Percentiles rank a stretch among this genome's conserved stretches.
phyloP scores from a whole-genome alignment of 1,284 basidiomycete species.

The Cryptococcus sp. region DNA sequence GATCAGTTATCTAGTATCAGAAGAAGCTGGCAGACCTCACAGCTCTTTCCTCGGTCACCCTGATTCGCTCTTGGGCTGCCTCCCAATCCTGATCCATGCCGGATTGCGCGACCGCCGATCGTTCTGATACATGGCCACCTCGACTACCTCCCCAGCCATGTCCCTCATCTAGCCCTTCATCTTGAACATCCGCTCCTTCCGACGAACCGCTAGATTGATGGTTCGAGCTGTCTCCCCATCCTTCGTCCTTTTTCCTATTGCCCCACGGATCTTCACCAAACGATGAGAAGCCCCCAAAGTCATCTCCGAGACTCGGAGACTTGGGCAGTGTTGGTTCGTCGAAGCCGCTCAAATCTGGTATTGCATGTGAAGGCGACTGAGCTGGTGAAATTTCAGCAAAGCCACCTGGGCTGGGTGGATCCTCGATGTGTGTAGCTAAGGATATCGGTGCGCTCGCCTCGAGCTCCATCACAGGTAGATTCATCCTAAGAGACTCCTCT shows the following conservation, averaged over 20 bases:
- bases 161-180: slow-evolving; percentile 12
- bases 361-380: too few species aligned
- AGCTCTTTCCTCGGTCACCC: slow-evolving; percentile 29
- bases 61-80: slow-evolving; percentile 32
- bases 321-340: slow-evolving; percentile 10
- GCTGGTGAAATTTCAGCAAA: too few species aligned
- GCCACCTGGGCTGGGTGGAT: too few species aligned
- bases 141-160: slow-evolving; percentile 20
- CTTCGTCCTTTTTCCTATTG: slow-evolving; percentile 4
- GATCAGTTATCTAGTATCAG: slow-evolving; percentile 1
- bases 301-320: slow-evolving; percentile 29
- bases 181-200: not conserved
- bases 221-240: slow-evolving; percentile 7
- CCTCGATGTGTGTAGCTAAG: too few species aligned
- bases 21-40: slow-evolving; percentile 14
- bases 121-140: not conserved
- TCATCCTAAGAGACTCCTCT: too few species aligned
- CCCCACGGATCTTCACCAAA: slow-evolving; percentile 25
- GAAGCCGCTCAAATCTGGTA: not conserved
- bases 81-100: slow-evolving; percentile 38
- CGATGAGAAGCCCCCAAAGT: slow-evolving; percentile 28
- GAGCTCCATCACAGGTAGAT: too few species aligned
- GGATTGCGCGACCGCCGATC: not conserved
- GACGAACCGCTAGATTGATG: not conserved
- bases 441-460: too few species aligned